Conservation (phyloP, 441 rosid genomes). For the Bocquillonia castaneifolia region DNA sequence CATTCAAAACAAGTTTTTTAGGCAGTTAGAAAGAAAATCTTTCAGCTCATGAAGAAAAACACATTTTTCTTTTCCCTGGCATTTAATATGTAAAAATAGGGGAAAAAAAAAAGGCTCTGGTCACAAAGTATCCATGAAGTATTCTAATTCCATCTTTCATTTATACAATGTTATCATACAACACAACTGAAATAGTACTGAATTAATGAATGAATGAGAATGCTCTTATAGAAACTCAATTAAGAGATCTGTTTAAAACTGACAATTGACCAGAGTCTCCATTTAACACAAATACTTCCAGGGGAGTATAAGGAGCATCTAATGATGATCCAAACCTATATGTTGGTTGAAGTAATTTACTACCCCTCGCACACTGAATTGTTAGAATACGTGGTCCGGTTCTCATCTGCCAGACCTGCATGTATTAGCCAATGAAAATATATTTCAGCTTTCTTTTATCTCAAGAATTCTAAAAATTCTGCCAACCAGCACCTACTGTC, state of each 20-base stretch:
- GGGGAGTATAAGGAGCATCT: constrained; percentile 69
- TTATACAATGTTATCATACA: constrained; percentile 5
- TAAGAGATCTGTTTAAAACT: constrained; percentile 58
- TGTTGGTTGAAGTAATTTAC: constrained; percentile 73
- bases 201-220: constrained; percentile 7
- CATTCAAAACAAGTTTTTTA: no score
- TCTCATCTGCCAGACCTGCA: constrained; percentile 98
- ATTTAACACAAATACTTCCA: constrained; percentile 73
- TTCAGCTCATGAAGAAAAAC: not conserved
- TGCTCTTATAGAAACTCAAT: constrained; percentile 23
- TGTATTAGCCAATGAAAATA: not conserved
- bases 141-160: not conserved
- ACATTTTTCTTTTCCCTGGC: not conserved
- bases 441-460: not conserved
- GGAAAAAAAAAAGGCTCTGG: not conserved
- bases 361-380: constrained; percentile 63
- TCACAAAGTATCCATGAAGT: no score
- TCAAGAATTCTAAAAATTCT: not conserved
- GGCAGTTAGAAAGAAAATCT: no score
- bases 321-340: constrained; percentile 70
- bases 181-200: not conserved
- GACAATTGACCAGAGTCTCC: constrained; percentile 88
- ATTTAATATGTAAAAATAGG: not conserved
- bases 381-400: constrained; percentile 76
- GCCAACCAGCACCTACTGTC: no score